Evolutionary conservation across 495 filamentous ascomycete species (phyloP).

Genomic region (Cryomyces minteri): DNA sequence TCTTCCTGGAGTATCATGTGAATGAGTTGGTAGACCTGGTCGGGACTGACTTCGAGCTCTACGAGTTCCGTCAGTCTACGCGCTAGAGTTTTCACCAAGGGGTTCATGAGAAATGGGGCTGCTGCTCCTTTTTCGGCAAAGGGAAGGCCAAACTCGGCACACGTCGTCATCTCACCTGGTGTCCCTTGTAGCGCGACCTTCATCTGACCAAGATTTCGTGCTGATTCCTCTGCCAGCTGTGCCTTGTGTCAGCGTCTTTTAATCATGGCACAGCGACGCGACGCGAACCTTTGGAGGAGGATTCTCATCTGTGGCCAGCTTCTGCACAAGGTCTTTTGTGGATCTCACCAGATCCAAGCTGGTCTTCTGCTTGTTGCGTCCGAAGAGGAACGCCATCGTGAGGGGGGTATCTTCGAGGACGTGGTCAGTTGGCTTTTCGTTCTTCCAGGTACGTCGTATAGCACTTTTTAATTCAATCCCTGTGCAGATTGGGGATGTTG

Average conservation of each 20-base stretch:
- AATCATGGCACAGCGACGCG: not conserved
- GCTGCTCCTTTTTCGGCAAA: too few relatives aligned
- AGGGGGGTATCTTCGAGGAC: not conserved
- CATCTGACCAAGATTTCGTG: slow-evolving; percentile 22
- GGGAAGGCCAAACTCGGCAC: too few relatives aligned
- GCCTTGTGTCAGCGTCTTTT: not conserved
- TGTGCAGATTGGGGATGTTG: too few relatives aligned
- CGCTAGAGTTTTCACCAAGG: not conserved
- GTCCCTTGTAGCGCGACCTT: slow-evolving; percentile 24
- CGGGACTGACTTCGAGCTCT: slow-evolving; percentile 76
- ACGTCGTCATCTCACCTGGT: slow-evolving; percentile 7
- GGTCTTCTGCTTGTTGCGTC: slow-evolving; percentile 40
- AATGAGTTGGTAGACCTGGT: slow-evolving; percentile 67
- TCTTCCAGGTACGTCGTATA: too few relatives aligned
- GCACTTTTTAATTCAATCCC: too few relatives aligned
- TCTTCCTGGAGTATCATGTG: slow-evolving; percentile 71
- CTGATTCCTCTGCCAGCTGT: slow-evolving; percentile 21
- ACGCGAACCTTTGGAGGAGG: slow-evolving; percentile 15
- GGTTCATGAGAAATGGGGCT: not conserved
- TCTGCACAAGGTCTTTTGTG: slow-evolving; percentile 35
- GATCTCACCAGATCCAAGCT: slow-evolving; percentile 35
- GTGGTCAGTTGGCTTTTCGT: too few relatives aligned
- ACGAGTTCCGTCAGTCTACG: not conserved
- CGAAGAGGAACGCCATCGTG: slow-evolving; percentile 84
- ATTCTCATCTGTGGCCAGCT: slow-evolving; percentile 20